A percentile compares a stretch with the other conserved stretches of the same genome.
These are phyloP conservation scores for Hymenoscyphus repandus DNA, from an alignment of 2,329 filamentous ascomycete genomes.

Conservation along the genomic window DNA sequence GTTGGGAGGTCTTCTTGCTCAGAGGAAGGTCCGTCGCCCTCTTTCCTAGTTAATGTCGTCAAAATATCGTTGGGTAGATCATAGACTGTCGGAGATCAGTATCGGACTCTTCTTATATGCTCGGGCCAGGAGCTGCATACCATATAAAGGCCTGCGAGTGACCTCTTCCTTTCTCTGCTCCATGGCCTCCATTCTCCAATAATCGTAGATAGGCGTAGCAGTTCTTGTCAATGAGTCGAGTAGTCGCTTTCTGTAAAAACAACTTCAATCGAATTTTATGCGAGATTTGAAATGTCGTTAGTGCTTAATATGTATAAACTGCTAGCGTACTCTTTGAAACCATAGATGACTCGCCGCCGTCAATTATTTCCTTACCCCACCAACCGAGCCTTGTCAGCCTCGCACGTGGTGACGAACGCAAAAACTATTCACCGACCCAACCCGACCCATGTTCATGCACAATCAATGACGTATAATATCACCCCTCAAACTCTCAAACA, in stretches of 20 bases:
- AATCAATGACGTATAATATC: no score
- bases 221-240: no score
- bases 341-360: background rate
- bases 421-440: no score
- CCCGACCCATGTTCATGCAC: no score
- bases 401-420: background rate
- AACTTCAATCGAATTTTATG: no score
- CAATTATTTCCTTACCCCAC: no score
- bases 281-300: no score
- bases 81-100: constrained; percentile 26
- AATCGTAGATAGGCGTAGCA: no score
- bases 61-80: constrained; percentile 34
- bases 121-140: constrained; percentile 20
- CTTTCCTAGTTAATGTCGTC: constrained; percentile 30
- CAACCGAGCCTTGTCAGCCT: background rate
- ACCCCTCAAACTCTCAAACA: no score
- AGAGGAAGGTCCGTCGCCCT: constrained; percentile 20
- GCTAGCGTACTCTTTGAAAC: background rate
- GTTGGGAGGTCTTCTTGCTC: constrained; percentile 24
- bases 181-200: constrained; percentile 16
- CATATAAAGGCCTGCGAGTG: constrained; percentile 35
- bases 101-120: background rate
- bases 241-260: no score
- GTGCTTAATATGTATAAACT: no score
- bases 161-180: constrained; percentile 34